These are phyloP conservation scores for Herpetospermum pedunculosum DNA, from an alignment of 306 rosid species.

Conservation along the genomic window DNA sequence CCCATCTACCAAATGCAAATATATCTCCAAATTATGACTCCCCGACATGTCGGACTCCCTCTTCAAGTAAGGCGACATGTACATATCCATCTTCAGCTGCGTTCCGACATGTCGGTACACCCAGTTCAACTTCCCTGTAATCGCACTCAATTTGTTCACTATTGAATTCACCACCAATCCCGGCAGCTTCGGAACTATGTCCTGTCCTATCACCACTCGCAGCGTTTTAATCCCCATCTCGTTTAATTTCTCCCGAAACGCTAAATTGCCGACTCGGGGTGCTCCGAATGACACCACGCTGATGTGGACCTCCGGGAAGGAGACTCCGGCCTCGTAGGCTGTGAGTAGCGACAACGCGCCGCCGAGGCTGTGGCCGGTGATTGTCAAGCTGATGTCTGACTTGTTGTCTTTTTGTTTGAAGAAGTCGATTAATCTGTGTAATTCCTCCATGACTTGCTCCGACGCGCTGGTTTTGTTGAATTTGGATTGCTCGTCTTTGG, in stretches of 20 bases:
- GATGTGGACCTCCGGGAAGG: too few species aligned
- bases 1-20: conserved; percentile 71
- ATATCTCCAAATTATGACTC: conserved; percentile 49
- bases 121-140: too few species aligned
- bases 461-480: conserved; percentile 61
- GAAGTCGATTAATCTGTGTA: too few species aligned
- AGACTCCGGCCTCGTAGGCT: conserved; percentile 53
- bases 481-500: conserved; percentile 41
- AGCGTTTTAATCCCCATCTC: conserved; percentile 36
- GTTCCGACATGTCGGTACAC: too few species aligned
- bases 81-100: conserved; percentile 37
- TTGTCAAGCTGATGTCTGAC: conserved; percentile 45
- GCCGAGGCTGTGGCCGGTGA: conserved; percentile 71
- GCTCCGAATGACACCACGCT: conserved; percentile 61
- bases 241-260: conserved; percentile 39
- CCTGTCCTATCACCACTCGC: conserved; percentile 36
- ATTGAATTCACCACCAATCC: too few species aligned
- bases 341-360: conserved; percentile 54
- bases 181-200: conserved; percentile 50
- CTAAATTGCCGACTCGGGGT: conserved; percentile 63
- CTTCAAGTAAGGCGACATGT: conserved; percentile 47
- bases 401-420: conserved; percentile 29
- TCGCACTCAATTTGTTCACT: too few species aligned
- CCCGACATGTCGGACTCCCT: conserved; percentile 29
- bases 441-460: conserved; percentile 49